Conservation (phyloP, 495 filamentous ascomycete genomes). For the Thermothielavioides terrestris region DNA sequence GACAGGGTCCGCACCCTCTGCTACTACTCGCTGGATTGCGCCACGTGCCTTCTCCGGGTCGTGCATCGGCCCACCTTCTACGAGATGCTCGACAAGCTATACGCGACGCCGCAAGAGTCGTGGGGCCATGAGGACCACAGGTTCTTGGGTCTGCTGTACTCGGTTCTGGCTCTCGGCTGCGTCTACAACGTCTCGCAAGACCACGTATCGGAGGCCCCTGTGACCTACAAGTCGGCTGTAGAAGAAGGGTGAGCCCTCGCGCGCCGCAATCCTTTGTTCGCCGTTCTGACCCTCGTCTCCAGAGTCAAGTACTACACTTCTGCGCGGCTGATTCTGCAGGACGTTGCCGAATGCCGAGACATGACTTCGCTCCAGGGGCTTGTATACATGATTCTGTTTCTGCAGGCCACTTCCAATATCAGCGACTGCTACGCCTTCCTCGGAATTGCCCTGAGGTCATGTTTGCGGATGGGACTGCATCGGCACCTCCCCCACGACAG, state of each 20-base stretch:
- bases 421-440: conserved; percentile 92
- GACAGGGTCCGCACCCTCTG: conserved; percentile 60
- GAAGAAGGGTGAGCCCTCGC: conserved; percentile 60
- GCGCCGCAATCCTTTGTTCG: background rate
- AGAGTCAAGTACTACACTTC: conserved; percentile 81
- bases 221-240: conserved; percentile 58
- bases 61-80: conserved; percentile 87
- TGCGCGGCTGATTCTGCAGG: conserved; percentile 63
- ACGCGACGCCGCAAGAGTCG: conserved; percentile 59
- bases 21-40: conserved; percentile 72
- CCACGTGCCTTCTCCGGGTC: conserved; percentile 72
- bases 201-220: conserved; percentile 14
- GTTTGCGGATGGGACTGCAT: conserved; percentile 80
- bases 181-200: conserved; percentile 59
- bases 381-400: conserved; percentile 85
- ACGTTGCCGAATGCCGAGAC: conserved; percentile 88
- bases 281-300: conserved; percentile 13
- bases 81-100: conserved; percentile 66
- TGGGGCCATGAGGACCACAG: conserved; percentile 66
- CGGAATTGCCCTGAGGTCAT: conserved; percentile 78
- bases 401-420: conserved; percentile 83
- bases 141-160: conserved; percentile 77
- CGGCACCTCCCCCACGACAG: conserved; percentile 60
- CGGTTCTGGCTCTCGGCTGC: conserved; percentile 76
- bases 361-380: conserved; percentile 76